Evolutionary conservation across 1,284 basidiomycete genomes (phyloP).

Genomic region (Trametes sp.): DNA sequence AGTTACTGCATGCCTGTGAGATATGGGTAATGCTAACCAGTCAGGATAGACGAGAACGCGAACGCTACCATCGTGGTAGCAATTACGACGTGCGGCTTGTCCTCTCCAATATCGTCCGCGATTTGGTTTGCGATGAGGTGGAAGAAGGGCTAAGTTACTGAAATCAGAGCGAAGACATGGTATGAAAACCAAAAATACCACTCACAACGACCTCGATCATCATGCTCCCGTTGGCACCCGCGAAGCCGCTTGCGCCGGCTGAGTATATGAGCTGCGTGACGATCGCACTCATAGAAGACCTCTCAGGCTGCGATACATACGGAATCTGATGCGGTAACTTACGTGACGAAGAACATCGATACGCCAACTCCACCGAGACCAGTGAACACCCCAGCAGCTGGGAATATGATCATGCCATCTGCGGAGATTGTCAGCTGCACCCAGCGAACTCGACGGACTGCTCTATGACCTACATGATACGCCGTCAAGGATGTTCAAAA

Average conservation of each 20-base stretch:
- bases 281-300: constrained; percentile 56
- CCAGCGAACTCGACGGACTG: too few relatives aligned
- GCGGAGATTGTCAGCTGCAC: neutral
- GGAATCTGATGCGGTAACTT: constrained; percentile 37
- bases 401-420: constrained; percentile 93
- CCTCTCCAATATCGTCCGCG: constrained; percentile 74
- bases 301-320: neutral
- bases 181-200: too few relatives aligned
- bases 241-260: constrained; percentile 88
- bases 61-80: constrained; percentile 94
- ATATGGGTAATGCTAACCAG: constrained; percentile 61
- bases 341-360: constrained; percentile 93
- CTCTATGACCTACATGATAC: constrained; percentile 76
- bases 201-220: constrained; percentile 97
- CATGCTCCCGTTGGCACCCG: constrained; percentile 94
- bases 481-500: constrained; percentile 94
- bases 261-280: constrained; percentile 89
- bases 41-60: constrained; percentile 90
- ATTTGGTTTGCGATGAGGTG: constrained; percentile 90
- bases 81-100: constrained; percentile 75
- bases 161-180: too few relatives aligned
- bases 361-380: constrained; percentile 91
- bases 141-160: constrained; percentile 96
- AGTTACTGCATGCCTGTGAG: constrained; percentile 3
- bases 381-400: constrained; percentile 81